Base-by-base conservation (phyloP, 2,329 filamentous ascomycete species). In the Phyllosticta citrichinensis region DNA sequence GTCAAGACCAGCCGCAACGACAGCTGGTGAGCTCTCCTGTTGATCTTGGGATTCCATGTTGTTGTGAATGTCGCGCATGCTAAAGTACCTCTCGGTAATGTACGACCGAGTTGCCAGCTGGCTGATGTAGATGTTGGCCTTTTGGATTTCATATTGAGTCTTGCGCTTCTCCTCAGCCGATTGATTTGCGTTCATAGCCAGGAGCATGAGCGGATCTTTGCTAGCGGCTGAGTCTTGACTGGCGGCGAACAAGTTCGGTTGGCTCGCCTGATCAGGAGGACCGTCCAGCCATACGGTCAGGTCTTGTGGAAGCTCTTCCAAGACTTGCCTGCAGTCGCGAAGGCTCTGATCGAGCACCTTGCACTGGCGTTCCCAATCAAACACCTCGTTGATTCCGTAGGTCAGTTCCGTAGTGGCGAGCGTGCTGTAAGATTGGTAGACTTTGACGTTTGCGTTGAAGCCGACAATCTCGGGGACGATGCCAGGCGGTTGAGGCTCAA, bases 71-170 rank as follows among this genome's bases (percentile, higher is more conserved):
- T 91, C 88, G 47, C 86, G 84, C 1, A 94, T 79, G 66, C 85
- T 86, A 72, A 90, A 90, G 74, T 93, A 96, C 65, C 91, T 87
- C 71, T 96, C 90, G 0, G 95, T 89, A 61, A 93, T 85, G 70
- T 91, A 92, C 0, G 89, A 93, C 24, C 91, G 82, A 0, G 90
- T 95, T 2, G 87, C 86, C 10, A 96, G 78, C 68, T 91, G 87
- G 5, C 87, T 93, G 2, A 87, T 85, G 69, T 93, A 91, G 50
- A 96, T 89, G 71, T 96, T 96, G 6, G 90, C 89, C 71, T 95
- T 96, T 71, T 96, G 91, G 30, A 96, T 94, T 74, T 96, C 91
- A 65, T 87, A 91, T 69, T 94, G 89, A 4, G 91, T 76, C 30
- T 69, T 68, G 47, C 75, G 72, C 5, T 77, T 73, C 50, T 75